Base-by-base conservation (phyloP, 31 red algal genomes). In the Asparagopsis taxiformis region DNA sequence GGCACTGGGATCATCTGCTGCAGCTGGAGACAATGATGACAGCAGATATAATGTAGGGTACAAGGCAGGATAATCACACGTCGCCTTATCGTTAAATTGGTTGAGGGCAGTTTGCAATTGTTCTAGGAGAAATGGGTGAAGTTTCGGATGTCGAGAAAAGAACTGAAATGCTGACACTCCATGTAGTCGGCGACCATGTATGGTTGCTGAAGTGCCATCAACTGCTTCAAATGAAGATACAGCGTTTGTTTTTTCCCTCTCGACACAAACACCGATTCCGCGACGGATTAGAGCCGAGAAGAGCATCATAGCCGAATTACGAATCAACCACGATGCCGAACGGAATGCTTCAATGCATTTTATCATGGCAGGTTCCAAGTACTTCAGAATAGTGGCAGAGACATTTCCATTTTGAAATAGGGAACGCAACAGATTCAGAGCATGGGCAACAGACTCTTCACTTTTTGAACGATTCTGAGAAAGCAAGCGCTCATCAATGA, bases 391-490 rank as follows among this genome's bases (percentile, higher is more conserved):
- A 31, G 52, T 58, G 30, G 48, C 73, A 21, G 62, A 57, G 37
- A 89, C 66, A 41, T 65, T 72, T 10, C 65, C 37, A 66, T 89
- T 79, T 31, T 79, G 41, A 19, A 79, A 89, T 24, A 89, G 58
- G 17, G 74, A 55, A 6, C 84, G 72, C 31, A 89, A 68, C 5
- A 89, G 44, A 54, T 89, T 89, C 36, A 89, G 41, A 15, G 74
- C 74, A 73, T 89, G 84, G n/a, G 84, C 64, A 30, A 89, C 73
- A 28, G 63, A 68, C 56, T 89, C 65, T 72, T 84, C 79, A 17
- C 70, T 50, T 38, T 72, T 62, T 36, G 79, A 54, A 13, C 55
- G 51, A 25, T 34, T 32, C 8, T 60, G 31, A 21, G 58, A 28
- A 22, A 84, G 4, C 59, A n/a, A 23, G 8, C 2, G 35, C 26